Base-by-base conservation (phyloP, 768 basidiomycete genomes). In the Calocybe cyanea region DNA sequence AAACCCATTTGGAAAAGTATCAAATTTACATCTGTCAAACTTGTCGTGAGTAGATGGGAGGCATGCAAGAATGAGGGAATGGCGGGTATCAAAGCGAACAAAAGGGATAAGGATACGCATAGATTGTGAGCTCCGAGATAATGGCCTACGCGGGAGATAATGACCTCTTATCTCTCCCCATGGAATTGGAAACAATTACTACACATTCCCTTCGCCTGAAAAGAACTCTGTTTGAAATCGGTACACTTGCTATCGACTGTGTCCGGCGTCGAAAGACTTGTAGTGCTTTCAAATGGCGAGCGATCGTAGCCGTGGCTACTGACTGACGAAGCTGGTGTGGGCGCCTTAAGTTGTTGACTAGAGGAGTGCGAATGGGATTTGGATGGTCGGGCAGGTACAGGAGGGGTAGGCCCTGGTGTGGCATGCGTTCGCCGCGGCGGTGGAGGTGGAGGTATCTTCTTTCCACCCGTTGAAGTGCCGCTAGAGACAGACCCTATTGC, bases 201-300 rank as follows among this genome's bases (percentile, higher is more conserved):
- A 62, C 85, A 85, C 65, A 78, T 70, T 6, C 83, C 82, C 57
- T 73, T 72, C 37, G 72, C 68, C 64, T 85, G 81, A 67, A 81
- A 81, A 34, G 78, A 78, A 58, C 81, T 80, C 64, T 85, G 82
- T 56, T 76, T 76, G 62, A 86, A 85, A 37, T 73, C 68, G 18
- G 50, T 58, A 55, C 85, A 84, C 8, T 63, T 67, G 17, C 58
- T 60, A 18, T 41, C 46, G 21, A 49, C 49, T 35, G 51, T 36
- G 39, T 51, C 54, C 18, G 46, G 45, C 24, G 42, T 37, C 18
- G 66, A 63, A 31, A 76, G 59, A 50, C 85, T 81, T 23, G 67
- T 65, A 31, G 73, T 68, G 55, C 81, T 85, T 53, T 85, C 83
- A 49, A 87, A 87, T 18, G 85, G 82, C 38, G 83, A 83, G 28